Percentiles rank a stretch among this genome's conserved stretches.
phyloP scores from a whole-genome alignment of 495 filamentous ascomycete species.

The Podospora didyma region DNA sequence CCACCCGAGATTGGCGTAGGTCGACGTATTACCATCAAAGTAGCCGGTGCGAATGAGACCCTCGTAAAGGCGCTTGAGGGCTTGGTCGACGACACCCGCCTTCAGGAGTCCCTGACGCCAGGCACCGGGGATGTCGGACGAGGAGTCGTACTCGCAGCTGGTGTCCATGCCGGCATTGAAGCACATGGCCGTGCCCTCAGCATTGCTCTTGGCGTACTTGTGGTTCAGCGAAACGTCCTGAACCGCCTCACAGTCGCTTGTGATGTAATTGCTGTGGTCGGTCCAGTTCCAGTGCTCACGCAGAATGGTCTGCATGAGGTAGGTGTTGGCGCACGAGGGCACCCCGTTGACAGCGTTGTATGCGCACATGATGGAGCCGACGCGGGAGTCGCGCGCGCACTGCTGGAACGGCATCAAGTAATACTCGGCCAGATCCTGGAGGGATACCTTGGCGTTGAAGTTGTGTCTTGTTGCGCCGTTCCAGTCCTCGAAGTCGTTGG shows the following conservation, averaged over 20 bases:
- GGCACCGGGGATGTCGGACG: no score
- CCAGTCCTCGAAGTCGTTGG: slow-evolving; percentile 56
- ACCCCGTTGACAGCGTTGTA: slow-evolving; percentile 47
- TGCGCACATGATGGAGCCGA: slow-evolving; percentile 46
- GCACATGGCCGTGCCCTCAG: slow-evolving; percentile 16
- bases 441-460: slow-evolving; percentile 36
- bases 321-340: slow-evolving; percentile 40
- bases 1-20: slow-evolving; percentile 12
- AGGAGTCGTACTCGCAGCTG: no score
- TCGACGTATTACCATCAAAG: slow-evolving; percentile 22
- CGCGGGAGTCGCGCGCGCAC: slow-evolving; percentile 41
- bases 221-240: slow-evolving; percentile 15
- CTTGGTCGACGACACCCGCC: no score
- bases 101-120: no score
- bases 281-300: slow-evolving; percentile 45
- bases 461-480: slow-evolving; percentile 25
- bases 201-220: slow-evolving; percentile 27
- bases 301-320: slow-evolving; percentile 38
- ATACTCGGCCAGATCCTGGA: slow-evolving; percentile 46
- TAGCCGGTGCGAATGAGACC: slow-evolving; percentile 43
- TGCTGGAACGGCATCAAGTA: slow-evolving; percentile 45
- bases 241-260: slow-evolving; percentile 44
- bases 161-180: slow-evolving; percentile 15
- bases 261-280: slow-evolving; percentile 39
- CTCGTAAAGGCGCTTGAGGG: no score